These are phyloP conservation scores for Wickerhamomyces hampshirensis DNA, from an alignment of 805 yeast species.

Conservation along the genomic window DNA sequence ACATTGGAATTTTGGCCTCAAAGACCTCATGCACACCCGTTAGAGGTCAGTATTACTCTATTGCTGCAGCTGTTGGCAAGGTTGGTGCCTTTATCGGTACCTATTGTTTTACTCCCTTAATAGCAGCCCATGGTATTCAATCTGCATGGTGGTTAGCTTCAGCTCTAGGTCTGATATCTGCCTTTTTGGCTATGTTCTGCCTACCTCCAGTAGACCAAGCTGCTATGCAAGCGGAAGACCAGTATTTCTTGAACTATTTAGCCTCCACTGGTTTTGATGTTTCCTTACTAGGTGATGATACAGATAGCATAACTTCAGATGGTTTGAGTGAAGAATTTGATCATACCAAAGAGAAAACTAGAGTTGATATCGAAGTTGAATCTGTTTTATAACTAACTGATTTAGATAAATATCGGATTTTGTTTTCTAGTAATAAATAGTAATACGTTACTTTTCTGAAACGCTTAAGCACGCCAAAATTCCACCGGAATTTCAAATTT, in stretches of 20 bases:
- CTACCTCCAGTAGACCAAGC: conserved; percentile 82
- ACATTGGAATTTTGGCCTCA: conserved; percentile 81
- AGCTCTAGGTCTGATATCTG: conserved; percentile 69
- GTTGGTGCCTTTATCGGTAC: conserved; percentile 92
- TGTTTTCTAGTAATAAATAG: no score
- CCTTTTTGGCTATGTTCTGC: conserved; percentile 59
- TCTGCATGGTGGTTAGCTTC: conserved; percentile 84
- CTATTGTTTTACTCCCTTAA: conserved; percentile 80
- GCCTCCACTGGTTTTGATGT: conserved; percentile 66
- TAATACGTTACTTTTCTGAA: no score
- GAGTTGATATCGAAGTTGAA: no score
- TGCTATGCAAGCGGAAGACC: conserved; percentile 76
- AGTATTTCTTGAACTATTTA: conserved; percentile 62
- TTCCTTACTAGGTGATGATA: conserved; percentile 41
- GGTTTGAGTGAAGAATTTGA: no score
- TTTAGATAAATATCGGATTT: no score
- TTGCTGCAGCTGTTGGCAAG: conserved; percentile 90
- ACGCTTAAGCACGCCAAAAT: no score
- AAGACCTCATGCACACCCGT: conserved; percentile 83
- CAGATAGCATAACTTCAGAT: no score
- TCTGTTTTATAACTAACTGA: no score
- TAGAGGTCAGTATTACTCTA: conserved; percentile 87
- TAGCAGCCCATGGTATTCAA: conserved; percentile 58
- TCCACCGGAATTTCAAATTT: no score
- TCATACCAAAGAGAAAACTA: no score